Evolutionary conservation across 495 filamentous ascomycete genomes (phyloP), one percentile per base, ranked within the genome.

Genomic region (Hypoxylon rickii): DNA sequence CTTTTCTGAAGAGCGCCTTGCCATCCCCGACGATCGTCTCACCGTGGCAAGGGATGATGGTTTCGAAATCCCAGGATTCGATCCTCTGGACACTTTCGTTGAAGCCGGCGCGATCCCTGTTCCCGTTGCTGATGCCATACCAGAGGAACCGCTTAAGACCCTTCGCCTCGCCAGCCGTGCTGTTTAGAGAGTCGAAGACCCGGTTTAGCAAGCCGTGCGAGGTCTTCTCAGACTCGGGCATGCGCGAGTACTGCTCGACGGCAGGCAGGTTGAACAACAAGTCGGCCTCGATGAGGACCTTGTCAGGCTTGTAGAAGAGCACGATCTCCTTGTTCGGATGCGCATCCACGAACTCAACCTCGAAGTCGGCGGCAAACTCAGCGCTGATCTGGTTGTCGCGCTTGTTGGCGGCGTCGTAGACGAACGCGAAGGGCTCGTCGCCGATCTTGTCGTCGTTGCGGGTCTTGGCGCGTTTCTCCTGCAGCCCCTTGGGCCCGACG

Each of bases 251-350:
- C 71, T 97, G 94, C 73, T 97, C 94, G 1, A 70, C 79, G 1
- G 92, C 86, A 0, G 94, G 94, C 16, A 96, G 72, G 69, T 96
- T 97, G 76, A 97, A 98, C 50, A 97, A 61, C 32, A 97, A 68
- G 67, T 98, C 94, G 15, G 90, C 94, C 73, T 96, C 77, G 61
- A 98, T 90, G n/a, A 98, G 73, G 0, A 90, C 91, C 31, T 77
- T 75, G 19, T 88, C 86, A 0, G 89, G 91, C 68, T 87, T 88
- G 70, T 96, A 89, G 65, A 85, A 70, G 69, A 97, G 90, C 16
- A 93, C 90, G 8, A 97, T 69, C 70, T 98, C 94, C 68, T 89
- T 87, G 66, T 92, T 96, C 10, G 77, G 73, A 68, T 97, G 94
- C 4, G 80, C 82, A 62, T 85, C 74, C 22, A 96, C 87, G 67